These are phyloP conservation scores for Polygonum aviculare DNA, from an alignment of 148 eudicot genomes.

Conservation along the genomic window DNA sequence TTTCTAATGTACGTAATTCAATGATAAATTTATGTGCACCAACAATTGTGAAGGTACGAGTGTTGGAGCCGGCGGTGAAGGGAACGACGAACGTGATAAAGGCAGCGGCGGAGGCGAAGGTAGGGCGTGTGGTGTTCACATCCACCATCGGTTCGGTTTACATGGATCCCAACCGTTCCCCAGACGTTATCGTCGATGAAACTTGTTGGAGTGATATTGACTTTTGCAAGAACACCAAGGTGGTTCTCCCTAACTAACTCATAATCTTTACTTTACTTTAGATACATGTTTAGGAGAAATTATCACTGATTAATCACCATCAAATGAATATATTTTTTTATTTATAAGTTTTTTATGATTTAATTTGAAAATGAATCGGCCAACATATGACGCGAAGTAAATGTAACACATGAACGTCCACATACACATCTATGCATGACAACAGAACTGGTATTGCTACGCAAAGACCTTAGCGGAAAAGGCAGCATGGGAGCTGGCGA, in stretches of 20 bases:
- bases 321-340: not conserved
- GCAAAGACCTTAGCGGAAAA: conserved; percentile 85
- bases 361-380: too few species aligned
- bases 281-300: not conserved
- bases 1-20: not conserved
- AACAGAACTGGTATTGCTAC: conserved; percentile 89
- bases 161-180: conserved; percentile 78
- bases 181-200: conserved; percentile 71
- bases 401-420: not conserved
- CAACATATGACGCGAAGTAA: too few species aligned
- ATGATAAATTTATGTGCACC: not conserved
- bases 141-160: conserved; percentile 84
- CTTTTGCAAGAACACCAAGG: conserved; percentile 91
- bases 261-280: not conserved
- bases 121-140: conserved; percentile 83
- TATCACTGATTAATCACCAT: not conserved
- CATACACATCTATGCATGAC: too few species aligned
- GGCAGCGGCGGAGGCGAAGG: conserved; percentile 71
- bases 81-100: conserved; percentile 74
- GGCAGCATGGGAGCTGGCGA: conserved; percentile 72
- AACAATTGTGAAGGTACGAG: conserved; percentile 44
- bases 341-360: too few species aligned
- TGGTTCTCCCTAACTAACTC: conserved; percentile 4
- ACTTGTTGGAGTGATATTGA: conserved; percentile 96
- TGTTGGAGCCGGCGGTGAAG: conserved; percentile 90